Base-by-base conservation (phyloP, 192 early-diverging fungal genomes). In the Coemansia sp. region DNA sequence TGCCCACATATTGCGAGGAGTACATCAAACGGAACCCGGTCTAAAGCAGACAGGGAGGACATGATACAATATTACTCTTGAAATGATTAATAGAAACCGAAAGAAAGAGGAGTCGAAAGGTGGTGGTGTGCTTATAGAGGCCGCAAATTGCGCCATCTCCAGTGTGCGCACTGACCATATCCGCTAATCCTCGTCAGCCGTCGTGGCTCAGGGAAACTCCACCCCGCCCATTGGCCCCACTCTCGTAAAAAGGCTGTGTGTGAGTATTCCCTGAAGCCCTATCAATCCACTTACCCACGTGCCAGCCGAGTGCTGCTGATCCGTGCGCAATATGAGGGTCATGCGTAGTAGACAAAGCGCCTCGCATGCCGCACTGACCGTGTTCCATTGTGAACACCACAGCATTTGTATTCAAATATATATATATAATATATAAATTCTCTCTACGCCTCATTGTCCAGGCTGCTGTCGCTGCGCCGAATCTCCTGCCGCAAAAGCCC, bases 401-500 rank as follows among this genome's bases (percentile, higher is more conserved):
- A 16, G 0, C 13, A 16, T n/a, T 5, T 47, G 7, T 18, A 55
- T 9, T 55, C 29, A 55, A 55, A 38, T 38, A 39, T 39, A 39
- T 39, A 38, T 38, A 38, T 38, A 38, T 38, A 38, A 55, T 55
- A 5, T 20, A 27, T 9, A 55, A 55, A 24, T 2, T 10, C 29
- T 55, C 29, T 6, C 20, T 33, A 29, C 20, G 29, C 33, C 57
- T 60, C 57, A 20, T 60, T 60, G 29, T 31, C 33, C 57, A 60
- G 57, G 15, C 15, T 60, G 57, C 34, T 15, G 27, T 60, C 57
- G 46, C 52, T 53, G 60, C 64, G 52, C 55, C 43, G 62, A 11
- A 82, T 68, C 31, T 55, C 64, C 72, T 82, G 80, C 27, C 80
- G 71, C 69, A 82, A 41, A 31, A 82, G 52, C 24, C 81, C 81